Evolutionary conservation across 495 filamentous ascomycete species (phyloP).

Genomic region (Trichoderma erinaceum): DNA sequence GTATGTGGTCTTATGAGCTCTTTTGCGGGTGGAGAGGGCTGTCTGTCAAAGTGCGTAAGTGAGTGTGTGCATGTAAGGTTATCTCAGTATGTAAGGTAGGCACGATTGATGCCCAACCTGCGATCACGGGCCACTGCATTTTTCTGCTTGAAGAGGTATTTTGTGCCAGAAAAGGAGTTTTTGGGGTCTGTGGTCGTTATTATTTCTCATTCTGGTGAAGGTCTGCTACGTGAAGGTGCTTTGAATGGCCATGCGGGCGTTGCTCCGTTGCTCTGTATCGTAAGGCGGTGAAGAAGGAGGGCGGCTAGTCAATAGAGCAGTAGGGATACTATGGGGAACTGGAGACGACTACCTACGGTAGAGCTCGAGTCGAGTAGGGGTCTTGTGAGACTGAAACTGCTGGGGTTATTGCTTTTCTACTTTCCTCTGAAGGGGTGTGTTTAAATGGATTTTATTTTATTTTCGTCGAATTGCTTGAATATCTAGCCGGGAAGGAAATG

Average conservation of each 20-base stretch:
- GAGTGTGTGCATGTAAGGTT: not conserved
- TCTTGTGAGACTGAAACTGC: not conserved
- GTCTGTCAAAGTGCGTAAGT: too few relatives aligned
- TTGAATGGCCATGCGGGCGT: not conserved
- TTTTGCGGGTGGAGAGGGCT: not conserved
- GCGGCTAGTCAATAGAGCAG: not conserved
- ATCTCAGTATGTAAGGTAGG: not conserved
- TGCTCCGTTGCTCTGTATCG: not conserved
- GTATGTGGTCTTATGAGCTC: not conserved
- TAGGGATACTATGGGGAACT: not conserved
- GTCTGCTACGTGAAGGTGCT: not conserved
- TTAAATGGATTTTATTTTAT: not conserved
- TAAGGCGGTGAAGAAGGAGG: constrained; percentile 7
- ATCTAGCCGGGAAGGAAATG: too few relatives aligned
- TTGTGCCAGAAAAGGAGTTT: too few relatives aligned
- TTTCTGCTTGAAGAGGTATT: not conserved
- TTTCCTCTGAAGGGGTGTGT: not conserved
- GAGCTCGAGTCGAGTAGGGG: not conserved
- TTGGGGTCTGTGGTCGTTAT: not conserved
- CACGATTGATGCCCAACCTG: not conserved
- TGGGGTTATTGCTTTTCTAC: not conserved
- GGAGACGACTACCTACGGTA: not conserved
- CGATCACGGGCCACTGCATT: not conserved
- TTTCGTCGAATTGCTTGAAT: not conserved
- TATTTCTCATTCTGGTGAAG: not conserved